Percentiles rank a stretch among this genome's conserved stretches.
phyloP scores from a whole-genome alignment of 2,329 filamentous ascomycete genomes.

The Penicillium sp. region DNA sequence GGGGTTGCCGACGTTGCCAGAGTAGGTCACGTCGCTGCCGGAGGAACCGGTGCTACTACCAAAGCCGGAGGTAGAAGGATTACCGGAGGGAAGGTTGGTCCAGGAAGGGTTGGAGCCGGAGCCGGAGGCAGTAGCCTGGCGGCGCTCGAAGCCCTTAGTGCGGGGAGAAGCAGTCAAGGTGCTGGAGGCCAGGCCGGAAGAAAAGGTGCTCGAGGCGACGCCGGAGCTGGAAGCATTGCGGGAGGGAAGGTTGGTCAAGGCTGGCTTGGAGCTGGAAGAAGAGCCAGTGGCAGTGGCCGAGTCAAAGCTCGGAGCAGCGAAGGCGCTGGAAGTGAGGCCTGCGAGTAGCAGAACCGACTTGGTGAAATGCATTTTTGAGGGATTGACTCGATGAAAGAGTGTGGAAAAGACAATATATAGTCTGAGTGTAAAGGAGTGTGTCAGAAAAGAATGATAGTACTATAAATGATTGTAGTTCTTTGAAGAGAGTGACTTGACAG shows the following conservation, averaged over 20 bases:
- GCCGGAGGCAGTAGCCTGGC: conserved; percentile 13
- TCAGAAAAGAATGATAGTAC: conserved; percentile 14
- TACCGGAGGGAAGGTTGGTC: conserved; percentile 17
- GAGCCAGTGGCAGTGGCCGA: conserved; percentile 10
- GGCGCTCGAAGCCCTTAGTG: conserved; percentile 20
- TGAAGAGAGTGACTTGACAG: conserved; percentile 8
- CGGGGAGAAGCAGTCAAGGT: conserved; percentile 13
- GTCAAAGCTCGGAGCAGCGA: conserved; percentile 18
- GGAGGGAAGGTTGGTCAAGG: too few species aligned
- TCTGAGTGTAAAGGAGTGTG: conserved; percentile 3
- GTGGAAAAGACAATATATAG: not conserved
- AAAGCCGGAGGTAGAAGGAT: conserved; percentile 31
- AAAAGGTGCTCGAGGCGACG: too few species aligned
- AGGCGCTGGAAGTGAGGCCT: conserved; percentile 23
- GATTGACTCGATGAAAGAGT: conserved; percentile 8
- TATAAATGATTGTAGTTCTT: conserved; percentile 13
- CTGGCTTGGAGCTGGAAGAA: not conserved
- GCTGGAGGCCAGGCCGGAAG: too few species aligned
- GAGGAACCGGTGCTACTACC: conserved; percentile 24
- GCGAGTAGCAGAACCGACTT: conserved; percentile 32
- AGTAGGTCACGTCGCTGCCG: conserved; percentile 27
- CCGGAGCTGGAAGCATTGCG: too few species aligned
- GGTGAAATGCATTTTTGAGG: conserved; percentile 28
- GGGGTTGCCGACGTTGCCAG: conserved; percentile 37
- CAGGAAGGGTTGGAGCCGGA: conserved; percentile 10